phyloP scores from a whole-genome alignment of 2,329 filamentous ascomycete genomes.

The Gaeumannomyces tritici region DNA sequence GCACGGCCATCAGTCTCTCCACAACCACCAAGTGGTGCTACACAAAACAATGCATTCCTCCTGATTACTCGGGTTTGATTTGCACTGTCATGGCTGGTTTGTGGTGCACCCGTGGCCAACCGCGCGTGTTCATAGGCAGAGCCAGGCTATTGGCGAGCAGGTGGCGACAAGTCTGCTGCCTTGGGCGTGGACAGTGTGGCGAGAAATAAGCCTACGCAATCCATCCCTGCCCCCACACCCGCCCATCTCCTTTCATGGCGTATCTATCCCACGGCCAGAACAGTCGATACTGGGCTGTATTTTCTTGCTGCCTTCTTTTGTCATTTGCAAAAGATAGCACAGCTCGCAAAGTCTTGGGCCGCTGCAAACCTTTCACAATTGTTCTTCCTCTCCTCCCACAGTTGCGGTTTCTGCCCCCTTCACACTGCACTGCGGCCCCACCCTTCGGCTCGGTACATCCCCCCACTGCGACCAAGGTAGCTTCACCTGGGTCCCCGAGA shows the following conservation, averaged over 20 bases:
- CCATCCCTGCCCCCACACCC: not conserved
- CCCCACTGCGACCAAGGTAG: not conserved
- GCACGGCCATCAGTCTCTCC: not conserved
- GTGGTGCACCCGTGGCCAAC: not conserved
- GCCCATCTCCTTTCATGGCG: not conserved
- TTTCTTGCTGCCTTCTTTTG: not conserved
- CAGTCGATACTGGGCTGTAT: not conserved
- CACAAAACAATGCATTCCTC: not conserved
- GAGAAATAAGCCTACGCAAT: slow-evolving; percentile 3
- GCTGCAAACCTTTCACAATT: not conserved
- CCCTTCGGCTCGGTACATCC: not conserved
- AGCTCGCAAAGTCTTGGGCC: not conserved
- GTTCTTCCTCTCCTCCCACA: not conserved
- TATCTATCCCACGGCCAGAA: not conserved
- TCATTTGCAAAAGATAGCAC: not conserved
- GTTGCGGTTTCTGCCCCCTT: too few relatives aligned
- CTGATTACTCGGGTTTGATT: slow-evolving; percentile 1
- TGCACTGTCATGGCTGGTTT: slow-evolving; percentile 2
- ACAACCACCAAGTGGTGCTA: not conserved
- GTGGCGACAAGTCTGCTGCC: slow-evolving; percentile 5
- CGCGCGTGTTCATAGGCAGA: not conserved
- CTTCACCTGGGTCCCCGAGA: slow-evolving; percentile 16
- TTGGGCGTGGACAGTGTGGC: not conserved
- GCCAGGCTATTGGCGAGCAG: not conserved
- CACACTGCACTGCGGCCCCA: not conserved